Percentiles rank a stretch among this genome's conserved stretches.
These are phyloP conservation scores for Grosmannia clavigera DNA, from an alignment of 2,329 filamentous ascomycete species.

Conservation along the genomic window DNA sequence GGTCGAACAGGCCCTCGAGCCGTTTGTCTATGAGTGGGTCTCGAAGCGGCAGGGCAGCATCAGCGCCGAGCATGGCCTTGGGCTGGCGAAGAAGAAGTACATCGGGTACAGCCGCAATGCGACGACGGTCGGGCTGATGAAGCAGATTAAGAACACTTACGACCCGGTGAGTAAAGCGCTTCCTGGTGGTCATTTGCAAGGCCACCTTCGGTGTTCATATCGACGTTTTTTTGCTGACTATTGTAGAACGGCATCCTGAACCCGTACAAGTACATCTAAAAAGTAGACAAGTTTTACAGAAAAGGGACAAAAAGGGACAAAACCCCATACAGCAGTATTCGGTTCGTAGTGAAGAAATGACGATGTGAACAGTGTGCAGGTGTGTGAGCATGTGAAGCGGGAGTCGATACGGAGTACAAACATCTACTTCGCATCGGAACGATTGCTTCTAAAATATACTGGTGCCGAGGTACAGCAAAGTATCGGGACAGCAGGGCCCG, in stretches of 20 bases:
- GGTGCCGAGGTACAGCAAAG: background rate
- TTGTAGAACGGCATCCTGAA: slow-evolving; percentile 93
- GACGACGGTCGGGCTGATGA: slow-evolving; percentile 83
- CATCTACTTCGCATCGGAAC: too few relatives aligned
- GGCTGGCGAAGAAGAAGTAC: slow-evolving; percentile 89
- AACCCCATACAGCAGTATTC: background rate
- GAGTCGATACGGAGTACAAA: too few relatives aligned
- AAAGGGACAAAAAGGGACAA: background rate
- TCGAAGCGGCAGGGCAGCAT: slow-evolving; percentile 79
- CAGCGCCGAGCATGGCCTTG: slow-evolving; percentile 90
- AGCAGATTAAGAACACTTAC: slow-evolving; percentile 84
- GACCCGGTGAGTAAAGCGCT: slow-evolving; percentile 61
- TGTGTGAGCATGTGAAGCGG: background rate
- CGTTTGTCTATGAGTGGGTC: slow-evolving; percentile 97
- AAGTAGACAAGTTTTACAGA: background rate
- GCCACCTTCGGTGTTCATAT: background rate
- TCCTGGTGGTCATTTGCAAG: background rate
- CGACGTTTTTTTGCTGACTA: background rate
- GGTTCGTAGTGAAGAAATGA: background rate
- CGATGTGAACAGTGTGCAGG: background rate
- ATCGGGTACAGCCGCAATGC: slow-evolving; percentile 86
- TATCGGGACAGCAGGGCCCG: background rate
- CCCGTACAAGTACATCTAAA: slow-evolving; percentile 87
- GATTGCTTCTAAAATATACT: too few relatives aligned
- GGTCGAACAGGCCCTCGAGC: slow-evolving; percentile 80